phyloP scores from a whole-genome alignment of 176 grass and related monocot genomes.

The Avena insularis region DNA sequence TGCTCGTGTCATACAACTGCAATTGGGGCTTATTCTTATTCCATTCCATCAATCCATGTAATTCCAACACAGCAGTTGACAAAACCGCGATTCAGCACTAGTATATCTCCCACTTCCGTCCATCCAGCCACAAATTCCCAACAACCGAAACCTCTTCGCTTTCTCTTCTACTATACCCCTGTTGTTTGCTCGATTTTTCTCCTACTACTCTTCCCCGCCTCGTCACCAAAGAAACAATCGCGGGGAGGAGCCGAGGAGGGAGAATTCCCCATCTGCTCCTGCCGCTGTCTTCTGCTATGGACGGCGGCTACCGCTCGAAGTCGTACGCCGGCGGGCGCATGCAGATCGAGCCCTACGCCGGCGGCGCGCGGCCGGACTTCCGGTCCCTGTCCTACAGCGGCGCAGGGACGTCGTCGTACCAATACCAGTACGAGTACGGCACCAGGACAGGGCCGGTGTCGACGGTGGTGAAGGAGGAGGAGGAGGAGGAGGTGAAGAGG shows the following conservation, averaged over 20 bases:
- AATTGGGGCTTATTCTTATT: not conserved
- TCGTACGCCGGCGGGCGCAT: constrained; percentile 63
- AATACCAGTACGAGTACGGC: constrained; percentile 48
- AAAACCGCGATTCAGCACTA: not conserved
- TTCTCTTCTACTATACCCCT: not conserved
- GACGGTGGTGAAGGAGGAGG: constrained; percentile 20
- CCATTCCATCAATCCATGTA: not conserved
- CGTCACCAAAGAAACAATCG: constrained; percentile 3
- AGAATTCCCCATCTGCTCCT: not conserved
- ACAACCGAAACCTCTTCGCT: not conserved
- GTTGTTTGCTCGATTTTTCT: not conserved
- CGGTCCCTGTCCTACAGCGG: constrained; percentile 48
- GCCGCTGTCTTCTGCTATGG: constrained; percentile 23
- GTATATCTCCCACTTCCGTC: not conserved
- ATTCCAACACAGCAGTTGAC: constrained; percentile 15
- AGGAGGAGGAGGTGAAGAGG: constrained; percentile 36
- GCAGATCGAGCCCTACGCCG: constrained; percentile 70
- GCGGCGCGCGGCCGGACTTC: constrained; percentile 50
- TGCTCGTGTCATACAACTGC: not conserved
- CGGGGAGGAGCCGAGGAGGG: not conserved
- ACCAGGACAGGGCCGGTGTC: not conserved
- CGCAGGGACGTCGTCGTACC: constrained; percentile 34
- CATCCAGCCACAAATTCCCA: not conserved
- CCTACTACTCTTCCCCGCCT: not conserved
- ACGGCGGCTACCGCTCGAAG: constrained; percentile 60